phyloP scores from a whole-genome alignment of 257 asterid genomes.

The Anisodus tanguticus region DNA sequence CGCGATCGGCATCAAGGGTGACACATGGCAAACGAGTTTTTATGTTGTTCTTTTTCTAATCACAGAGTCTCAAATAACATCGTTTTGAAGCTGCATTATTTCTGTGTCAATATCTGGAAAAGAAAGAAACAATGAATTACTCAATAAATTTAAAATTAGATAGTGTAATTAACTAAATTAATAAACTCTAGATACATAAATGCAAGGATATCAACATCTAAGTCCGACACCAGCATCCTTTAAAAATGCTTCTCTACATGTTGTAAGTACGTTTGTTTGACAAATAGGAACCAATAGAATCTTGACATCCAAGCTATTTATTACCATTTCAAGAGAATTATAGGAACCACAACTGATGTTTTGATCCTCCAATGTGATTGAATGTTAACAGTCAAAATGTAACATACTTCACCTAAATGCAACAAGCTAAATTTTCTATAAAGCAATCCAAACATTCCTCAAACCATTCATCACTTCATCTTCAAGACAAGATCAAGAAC shows the following conservation, averaged over 20 bases:
- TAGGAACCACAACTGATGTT: not conserved
- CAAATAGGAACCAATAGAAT: too few species aligned
- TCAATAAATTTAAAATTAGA: too few species aligned
- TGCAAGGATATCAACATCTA: too few species aligned
- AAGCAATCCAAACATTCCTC: not conserved
- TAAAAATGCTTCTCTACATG: not conserved
- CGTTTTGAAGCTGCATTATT: too few species aligned
- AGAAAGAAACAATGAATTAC: too few species aligned
- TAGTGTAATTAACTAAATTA: too few species aligned
- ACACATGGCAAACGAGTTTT: not conserved
- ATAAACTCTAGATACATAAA: too few species aligned
- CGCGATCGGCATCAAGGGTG: not conserved
- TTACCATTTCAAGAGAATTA: not conserved
- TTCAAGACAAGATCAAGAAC: not conserved
- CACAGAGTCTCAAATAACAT: too few species aligned
- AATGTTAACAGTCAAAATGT: not conserved
- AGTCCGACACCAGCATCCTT: not conserved
- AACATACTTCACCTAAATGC: not conserved
- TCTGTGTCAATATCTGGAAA: too few species aligned
- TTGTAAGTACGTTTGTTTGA: too few species aligned
- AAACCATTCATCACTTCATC: not conserved
- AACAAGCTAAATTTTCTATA: not conserved
- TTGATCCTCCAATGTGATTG: not conserved
- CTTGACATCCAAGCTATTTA: too few species aligned
- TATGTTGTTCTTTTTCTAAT: not conserved